Evolutionary conservation across 768 basidiomycete genomes (phyloP).

Genomic region (Suillus alpinus): DNA sequence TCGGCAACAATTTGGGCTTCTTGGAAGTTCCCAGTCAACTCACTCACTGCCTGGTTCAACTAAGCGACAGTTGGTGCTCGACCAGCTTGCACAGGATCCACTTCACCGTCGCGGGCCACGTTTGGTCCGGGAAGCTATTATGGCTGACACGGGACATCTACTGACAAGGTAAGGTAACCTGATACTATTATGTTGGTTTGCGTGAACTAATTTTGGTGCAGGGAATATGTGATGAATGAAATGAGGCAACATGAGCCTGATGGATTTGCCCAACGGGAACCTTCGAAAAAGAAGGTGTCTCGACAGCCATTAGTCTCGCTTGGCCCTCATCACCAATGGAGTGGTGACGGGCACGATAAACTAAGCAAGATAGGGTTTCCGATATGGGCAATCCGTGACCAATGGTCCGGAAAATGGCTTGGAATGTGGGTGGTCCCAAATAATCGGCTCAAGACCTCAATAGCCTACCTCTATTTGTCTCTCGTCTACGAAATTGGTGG

Average conservation of each 20-base stretch:
- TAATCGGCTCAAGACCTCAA: constrained; percentile 20
- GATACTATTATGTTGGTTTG: not conserved
- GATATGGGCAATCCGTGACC: constrained; percentile 27
- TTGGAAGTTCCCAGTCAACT: constrained; percentile 27
- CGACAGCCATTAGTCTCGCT: constrained; percentile 13
- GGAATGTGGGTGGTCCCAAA: constrained; percentile 11
- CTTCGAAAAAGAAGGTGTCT: constrained; percentile 25
- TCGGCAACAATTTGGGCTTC: constrained; percentile 22
- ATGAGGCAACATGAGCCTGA: constrained; percentile 23
- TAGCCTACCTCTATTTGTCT: constrained; percentile 28
- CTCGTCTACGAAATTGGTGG: not conserved
- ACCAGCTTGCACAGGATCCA: constrained; percentile 22
- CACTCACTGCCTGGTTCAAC: constrained; percentile 12
- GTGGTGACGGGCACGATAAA: constrained; percentile 36
- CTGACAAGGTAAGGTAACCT: constrained; percentile 9
- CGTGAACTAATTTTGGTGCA: not conserved
- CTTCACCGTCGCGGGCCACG: constrained; percentile 16
- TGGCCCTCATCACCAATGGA: constrained; percentile 32
- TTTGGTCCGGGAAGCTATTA: constrained; percentile 20
- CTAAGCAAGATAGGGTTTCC: constrained; percentile 30
- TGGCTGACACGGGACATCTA: constrained; percentile 14
- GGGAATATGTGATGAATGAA: constrained; percentile 11
- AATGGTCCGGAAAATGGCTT: constrained; percentile 26
- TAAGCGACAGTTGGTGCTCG: constrained; percentile 20
- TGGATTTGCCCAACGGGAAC: constrained; percentile 26